A percentile compares a stretch with the other conserved stretches of the same genome.
phyloP scores from a whole-genome alignment of 208 protist genomes.

The Trypanosoma mega region DNA sequence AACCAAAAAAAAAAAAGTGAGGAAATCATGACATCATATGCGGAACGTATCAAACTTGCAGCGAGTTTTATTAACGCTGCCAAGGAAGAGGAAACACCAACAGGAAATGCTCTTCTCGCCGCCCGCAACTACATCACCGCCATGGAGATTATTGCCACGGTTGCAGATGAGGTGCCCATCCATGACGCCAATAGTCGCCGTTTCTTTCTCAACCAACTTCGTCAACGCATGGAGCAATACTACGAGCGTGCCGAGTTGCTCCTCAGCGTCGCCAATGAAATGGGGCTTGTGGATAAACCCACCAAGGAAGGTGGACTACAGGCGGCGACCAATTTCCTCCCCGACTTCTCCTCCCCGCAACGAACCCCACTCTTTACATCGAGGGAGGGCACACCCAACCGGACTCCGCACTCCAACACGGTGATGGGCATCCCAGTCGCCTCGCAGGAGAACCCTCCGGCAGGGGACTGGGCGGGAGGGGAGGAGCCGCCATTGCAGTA shows the following conservation, averaged over 20 bases:
- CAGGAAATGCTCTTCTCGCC: conserved; percentile 72
- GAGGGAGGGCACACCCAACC: background rate
- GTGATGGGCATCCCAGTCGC: conserved; percentile 61
- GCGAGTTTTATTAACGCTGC: conserved; percentile 55
- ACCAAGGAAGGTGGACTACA: conserved; percentile 16
- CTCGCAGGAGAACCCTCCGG: background rate
- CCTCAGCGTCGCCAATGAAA: conserved; percentile 55
- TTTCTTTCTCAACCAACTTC: conserved; percentile 75
- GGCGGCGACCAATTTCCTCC: conserved; percentile 2
- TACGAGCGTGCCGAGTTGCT: conserved; percentile 65
- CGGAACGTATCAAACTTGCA: conserved; percentile 37
- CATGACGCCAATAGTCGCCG: conserved; percentile 31
- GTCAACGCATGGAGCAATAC: conserved; percentile 63
- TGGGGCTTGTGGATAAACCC: conserved; percentile 64
- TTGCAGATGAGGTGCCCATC: conserved; percentile 41
- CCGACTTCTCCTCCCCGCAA: conserved; percentile 5
- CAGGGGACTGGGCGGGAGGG: background rate
- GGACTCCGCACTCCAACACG: conserved; percentile 8
- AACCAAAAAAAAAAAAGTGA: conserved; percentile 11
- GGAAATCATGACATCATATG: conserved; percentile 27
- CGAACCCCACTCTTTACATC: conserved; percentile 31
- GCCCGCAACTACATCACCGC: conserved; percentile 69
- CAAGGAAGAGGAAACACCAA: conserved; percentile 58
- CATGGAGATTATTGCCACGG: conserved; percentile 65
- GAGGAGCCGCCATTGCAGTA: conserved; percentile 27